Percentiles rank a stretch among this genome's conserved stretches.
phyloP scores from a whole-genome alignment of 1,139 yeast species.

The Scheffersomyces cryptocercus region DNA sequence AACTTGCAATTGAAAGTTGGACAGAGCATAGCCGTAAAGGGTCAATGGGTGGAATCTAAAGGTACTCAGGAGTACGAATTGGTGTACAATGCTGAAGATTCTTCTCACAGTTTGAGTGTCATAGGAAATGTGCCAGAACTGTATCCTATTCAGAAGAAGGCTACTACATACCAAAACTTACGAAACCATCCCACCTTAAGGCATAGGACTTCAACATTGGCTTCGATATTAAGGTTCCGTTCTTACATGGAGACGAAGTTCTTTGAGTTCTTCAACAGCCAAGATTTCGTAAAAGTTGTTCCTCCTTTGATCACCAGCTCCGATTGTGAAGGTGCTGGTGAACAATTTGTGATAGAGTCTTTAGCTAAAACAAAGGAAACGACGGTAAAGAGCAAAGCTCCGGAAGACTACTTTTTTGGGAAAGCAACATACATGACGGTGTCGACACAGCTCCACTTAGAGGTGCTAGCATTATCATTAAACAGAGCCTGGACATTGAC shows the following conservation, averaged over 20 bases:
- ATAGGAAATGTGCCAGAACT: slow-evolving; percentile 59
- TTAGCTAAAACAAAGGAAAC: slow-evolving; percentile 9
- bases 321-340: slow-evolving; percentile 99
- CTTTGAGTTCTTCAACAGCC: slow-evolving; percentile 51
- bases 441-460: slow-evolving; percentile 89
- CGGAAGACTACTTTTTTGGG: slow-evolving; percentile 57
- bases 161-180: slow-evolving; percentile 63
- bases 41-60: slow-evolving; percentile 32
- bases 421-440: slow-evolving; percentile 75
- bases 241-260: slow-evolving; percentile 63
- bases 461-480: slow-evolving; percentile 72
- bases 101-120: slow-evolving; percentile 22
- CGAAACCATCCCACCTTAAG: slow-evolving; percentile 75
- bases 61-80: slow-evolving; percentile 39
- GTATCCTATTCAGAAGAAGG: slow-evolving; percentile 85
- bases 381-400: neutral
- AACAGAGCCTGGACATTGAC: slow-evolving; percentile 85
- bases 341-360: slow-evolving; percentile 61
- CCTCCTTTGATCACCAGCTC: slow-evolving; percentile 88
- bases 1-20: slow-evolving; percentile 50
- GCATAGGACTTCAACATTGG: slow-evolving; percentile 67
- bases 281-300: slow-evolving; percentile 66
- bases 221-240: slow-evolving; percentile 70
- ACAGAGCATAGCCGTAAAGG: slow-evolving; percentile 38
- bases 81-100: slow-evolving; percentile 22